Evolutionary conservation across 352 stramenopile genomes (phyloP).

Genomic region (Thraustochytrium striatum): DNA sequence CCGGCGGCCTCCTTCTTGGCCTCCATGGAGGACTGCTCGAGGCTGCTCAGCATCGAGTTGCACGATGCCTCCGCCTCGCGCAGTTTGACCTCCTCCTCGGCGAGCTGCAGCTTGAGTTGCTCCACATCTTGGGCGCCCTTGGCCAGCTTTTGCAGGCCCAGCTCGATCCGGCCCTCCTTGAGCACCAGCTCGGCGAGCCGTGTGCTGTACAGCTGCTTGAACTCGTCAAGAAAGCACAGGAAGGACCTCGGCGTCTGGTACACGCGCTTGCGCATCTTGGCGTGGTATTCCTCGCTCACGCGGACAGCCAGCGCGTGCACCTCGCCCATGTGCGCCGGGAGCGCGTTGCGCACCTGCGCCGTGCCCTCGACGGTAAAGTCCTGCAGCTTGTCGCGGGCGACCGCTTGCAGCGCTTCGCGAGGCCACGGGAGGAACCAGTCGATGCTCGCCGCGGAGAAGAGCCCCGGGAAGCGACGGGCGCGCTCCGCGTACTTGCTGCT

Average conservation of each 20-base stretch:
- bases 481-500: conserved; percentile 93
- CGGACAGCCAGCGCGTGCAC: conserved; percentile 95
- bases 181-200: conserved; percentile 76
- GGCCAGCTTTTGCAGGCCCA: conserved; percentile 94
- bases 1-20: conserved; percentile 94
- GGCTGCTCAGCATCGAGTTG: conserved; percentile 92
- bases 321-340: conserved; percentile 80
- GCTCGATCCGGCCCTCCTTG: conserved; percentile 92
- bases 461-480: conserved; percentile 90
- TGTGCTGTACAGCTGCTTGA: conserved; percentile 92
- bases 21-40: conserved; percentile 90
- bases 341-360: neutral
- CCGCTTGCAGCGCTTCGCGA: conserved; percentile 91
- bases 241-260: conserved; percentile 98
- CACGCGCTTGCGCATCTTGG: conserved; percentile 90
- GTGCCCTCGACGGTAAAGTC: conserved; percentile 62
- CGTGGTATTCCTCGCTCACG: conserved; percentile 94
- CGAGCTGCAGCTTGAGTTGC: conserved; percentile 92
- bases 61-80: conserved; percentile 91
- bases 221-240: conserved; percentile 94
- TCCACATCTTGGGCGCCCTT: conserved; percentile 94
- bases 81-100: conserved; percentile 91
- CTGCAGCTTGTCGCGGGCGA: conserved; percentile 84
- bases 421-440: conserved; percentile 98
- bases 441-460: conserved; percentile 93